Percentiles rank a stretch among this genome's conserved stretches.
Evolutionary conservation across 2,329 filamentous ascomycete genomes (phyloP).

Genomic region (Clarireedia sp.): DNA sequence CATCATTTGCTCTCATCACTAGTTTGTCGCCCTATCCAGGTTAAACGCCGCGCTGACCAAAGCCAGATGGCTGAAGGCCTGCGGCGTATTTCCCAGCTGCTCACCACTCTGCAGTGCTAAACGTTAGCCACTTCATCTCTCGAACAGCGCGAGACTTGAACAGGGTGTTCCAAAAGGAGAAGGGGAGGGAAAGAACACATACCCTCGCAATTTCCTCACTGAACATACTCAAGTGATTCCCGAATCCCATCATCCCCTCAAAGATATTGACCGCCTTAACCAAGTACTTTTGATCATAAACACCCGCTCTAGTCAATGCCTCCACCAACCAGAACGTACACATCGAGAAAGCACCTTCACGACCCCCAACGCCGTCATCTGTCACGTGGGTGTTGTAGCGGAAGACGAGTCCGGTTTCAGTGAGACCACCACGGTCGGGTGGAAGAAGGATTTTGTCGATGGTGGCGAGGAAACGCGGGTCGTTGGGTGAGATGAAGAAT

Average conservation of each 20-base stretch:
- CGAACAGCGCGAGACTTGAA: no score
- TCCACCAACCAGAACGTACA: slow-evolving; percentile 80
- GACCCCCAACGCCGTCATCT: slow-evolving; percentile 66
- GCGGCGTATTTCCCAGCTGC: slow-evolving; percentile 71
- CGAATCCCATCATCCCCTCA: slow-evolving; percentile 70
- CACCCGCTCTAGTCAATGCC: slow-evolving; percentile 60
- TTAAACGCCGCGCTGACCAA: slow-evolving; percentile 73
- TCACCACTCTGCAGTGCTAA: slow-evolving; percentile 45
- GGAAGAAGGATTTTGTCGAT: slow-evolving; percentile 63
- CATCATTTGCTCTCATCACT: no score
- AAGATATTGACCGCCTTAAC: slow-evolving; percentile 59
- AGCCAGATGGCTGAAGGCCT: slow-evolving; percentile 70
- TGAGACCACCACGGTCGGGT: slow-evolving; percentile 68
- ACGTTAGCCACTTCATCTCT: no score
- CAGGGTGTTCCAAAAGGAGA: no score
- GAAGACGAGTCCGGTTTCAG: slow-evolving; percentile 67
- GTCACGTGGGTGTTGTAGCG: slow-evolving; percentile 63
- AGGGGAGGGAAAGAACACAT: no score
- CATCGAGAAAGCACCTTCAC: slow-evolving; percentile 72
- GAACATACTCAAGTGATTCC: slow-evolving; percentile 71
- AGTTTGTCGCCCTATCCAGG: slow-evolving; percentile 44
- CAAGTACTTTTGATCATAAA: slow-evolving; percentile 58
- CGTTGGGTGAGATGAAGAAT: slow-evolving; percentile 72
- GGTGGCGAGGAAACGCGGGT: slow-evolving; percentile 66
- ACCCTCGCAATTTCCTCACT: slow-evolving; percentile 65